Conservation (phyloP, 305 asterid species). For the Rubia occidens region DNA sequence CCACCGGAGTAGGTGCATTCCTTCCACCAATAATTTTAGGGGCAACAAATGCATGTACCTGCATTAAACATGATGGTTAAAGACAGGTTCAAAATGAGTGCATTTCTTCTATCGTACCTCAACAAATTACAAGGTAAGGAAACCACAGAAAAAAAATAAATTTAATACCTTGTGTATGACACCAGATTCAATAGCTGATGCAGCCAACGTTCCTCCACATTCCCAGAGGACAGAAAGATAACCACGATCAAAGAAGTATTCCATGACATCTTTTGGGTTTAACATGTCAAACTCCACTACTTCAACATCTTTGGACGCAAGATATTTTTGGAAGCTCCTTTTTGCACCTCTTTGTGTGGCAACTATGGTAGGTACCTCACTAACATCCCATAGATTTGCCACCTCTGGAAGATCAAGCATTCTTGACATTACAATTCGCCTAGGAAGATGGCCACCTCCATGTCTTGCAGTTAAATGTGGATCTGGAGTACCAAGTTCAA, state of each 20-base stretch:
- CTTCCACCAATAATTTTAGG: slow-evolving; percentile 93
- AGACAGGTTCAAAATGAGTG: neutral
- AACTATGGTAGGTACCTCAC: slow-evolving; percentile 77
- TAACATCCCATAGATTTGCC: slow-evolving; percentile 82
- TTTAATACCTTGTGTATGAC: slow-evolving; percentile 74
- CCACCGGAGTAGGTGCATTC: slow-evolving; percentile 90
- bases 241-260: slow-evolving; percentile 79
- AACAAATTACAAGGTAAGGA: neutral
- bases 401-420: slow-evolving; percentile 89
- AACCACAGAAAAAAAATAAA: neutral
- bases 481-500: slow-evolving; percentile 44
- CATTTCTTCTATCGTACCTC: neutral
- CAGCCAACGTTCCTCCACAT: slow-evolving; percentile 94
- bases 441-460: slow-evolving; percentile 90
- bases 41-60: slow-evolving; percentile 95
- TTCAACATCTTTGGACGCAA: slow-evolving; percentile 90
- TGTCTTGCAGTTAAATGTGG: slow-evolving; percentile 93
- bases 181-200: slow-evolving; percentile 88
- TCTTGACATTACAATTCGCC: slow-evolving; percentile 78
- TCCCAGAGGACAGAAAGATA: slow-evolving; percentile 95
- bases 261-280: slow-evolving; percentile 78
- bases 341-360: slow-evolving; percentile 93
- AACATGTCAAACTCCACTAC: slow-evolving; percentile 87
- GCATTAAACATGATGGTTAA: slow-evolving; percentile 16
- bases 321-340: slow-evolving; percentile 74